These are phyloP conservation scores for Yamadazyma diospyri DNA, from an alignment of 1,139 yeast genomes.

Conservation along the genomic window DNA sequence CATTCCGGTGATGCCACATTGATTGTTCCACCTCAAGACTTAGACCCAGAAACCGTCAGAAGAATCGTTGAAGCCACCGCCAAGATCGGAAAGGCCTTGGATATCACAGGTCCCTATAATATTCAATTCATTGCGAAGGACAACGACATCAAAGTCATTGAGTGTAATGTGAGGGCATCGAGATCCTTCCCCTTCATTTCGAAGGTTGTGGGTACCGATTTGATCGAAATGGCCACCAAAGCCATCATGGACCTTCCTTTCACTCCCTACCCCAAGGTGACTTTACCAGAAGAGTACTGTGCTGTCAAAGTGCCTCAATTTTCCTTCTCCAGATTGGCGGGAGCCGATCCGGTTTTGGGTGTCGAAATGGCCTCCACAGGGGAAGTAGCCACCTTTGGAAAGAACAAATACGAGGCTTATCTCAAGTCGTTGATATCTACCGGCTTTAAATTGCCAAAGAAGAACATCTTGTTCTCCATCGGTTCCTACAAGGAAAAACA, in stretches of 20 bases:
- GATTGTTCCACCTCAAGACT: slow-evolving; percentile 95
- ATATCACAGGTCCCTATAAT: slow-evolving; percentile 97
- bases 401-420: slow-evolving; percentile 94
- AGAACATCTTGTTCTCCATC: slow-evolving; percentile 87
- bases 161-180: slow-evolving; percentile 97
- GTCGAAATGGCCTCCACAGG: slow-evolving; percentile 99
- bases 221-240: slow-evolving; percentile 96
- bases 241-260: slow-evolving; percentile 90
- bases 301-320: slow-evolving; percentile 98
- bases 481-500: slow-evolving; percentile 98
- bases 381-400: slow-evolving; percentile 98
- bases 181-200: slow-evolving; percentile 98
- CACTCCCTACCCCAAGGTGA: slow-evolving; percentile 83
- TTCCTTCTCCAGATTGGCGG: slow-evolving; percentile 95
- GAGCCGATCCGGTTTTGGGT: slow-evolving; percentile 98
- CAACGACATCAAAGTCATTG: slow-evolving; percentile 91
- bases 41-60: slow-evolving; percentile 85
- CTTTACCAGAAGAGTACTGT: slow-evolving; percentile 89
- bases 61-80: slow-evolving; percentile 95
- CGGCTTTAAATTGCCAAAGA: slow-evolving; percentile 93
- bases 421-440: slow-evolving; percentile 91
- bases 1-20: slow-evolving; percentile 99
- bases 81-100: slow-evolving; percentile 91
- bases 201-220: slow-evolving; percentile 94
- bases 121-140: slow-evolving; percentile 94